Conservation (phyloP, 805 yeast genomes). For the Metschnikowia noctiluminum region DNA sequence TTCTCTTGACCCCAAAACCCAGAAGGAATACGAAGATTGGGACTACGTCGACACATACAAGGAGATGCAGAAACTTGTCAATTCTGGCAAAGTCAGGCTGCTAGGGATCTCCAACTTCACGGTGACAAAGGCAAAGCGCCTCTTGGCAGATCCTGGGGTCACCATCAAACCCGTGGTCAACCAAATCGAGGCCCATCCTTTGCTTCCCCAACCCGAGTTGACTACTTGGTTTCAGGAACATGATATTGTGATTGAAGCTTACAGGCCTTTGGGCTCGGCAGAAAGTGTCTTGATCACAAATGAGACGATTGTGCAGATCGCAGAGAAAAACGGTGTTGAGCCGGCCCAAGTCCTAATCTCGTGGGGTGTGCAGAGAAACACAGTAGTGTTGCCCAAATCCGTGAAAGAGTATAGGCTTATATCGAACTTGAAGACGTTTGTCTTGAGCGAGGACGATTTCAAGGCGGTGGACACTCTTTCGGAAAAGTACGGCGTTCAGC, state of each 20-base stretch:
- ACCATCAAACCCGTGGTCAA: constrained; percentile 17
- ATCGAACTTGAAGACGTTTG: constrained; percentile 35
- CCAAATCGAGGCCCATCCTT: constrained; percentile 21
- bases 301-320: constrained; percentile 11
- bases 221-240: constrained; percentile 10
- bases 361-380: constrained; percentile 18
- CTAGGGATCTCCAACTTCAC: constrained; percentile 18
- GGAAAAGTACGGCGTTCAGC: constrained; percentile 28
- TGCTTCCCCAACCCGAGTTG: constrained; percentile 17
- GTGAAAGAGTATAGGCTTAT: constrained; percentile 29
- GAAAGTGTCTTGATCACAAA: constrained; percentile 12
- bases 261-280: constrained; percentile 17
- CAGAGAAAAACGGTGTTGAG: constrained; percentile 14
- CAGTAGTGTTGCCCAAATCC: constrained; percentile 18
- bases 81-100: constrained; percentile 16
- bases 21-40: constrained; percentile 9
- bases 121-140: constrained; percentile 10
- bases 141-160: constrained; percentile 16
- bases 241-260: constrained; percentile 14
- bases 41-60: constrained; percentile 32
- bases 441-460: constrained; percentile 35
- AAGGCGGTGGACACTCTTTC: constrained; percentile 29
- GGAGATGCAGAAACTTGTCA: constrained; percentile 28
- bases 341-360: constrained; percentile 16
- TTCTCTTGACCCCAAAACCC: constrained; percentile 9